Conservation (phyloP, 2,329 filamentous ascomycete genomes). For the Lachnellula subtilissima region DNA sequence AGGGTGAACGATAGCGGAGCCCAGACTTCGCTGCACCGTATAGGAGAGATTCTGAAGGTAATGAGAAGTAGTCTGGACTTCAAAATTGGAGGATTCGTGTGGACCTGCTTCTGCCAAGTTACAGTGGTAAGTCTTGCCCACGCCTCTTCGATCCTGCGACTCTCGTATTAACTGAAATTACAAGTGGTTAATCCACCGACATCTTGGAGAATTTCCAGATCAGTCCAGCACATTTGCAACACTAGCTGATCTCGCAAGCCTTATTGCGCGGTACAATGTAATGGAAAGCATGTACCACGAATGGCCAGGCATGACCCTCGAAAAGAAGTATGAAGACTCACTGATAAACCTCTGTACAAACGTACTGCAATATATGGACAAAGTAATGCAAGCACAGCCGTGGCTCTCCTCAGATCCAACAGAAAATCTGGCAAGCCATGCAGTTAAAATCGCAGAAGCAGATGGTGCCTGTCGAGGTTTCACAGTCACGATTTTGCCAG, state of each 20-base stretch:
- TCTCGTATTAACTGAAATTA: not conserved
- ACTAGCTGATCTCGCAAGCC: not conserved
- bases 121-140: not conserved
- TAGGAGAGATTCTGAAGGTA: not conserved
- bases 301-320: not conserved
- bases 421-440: not conserved
- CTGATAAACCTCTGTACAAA: not conserved
- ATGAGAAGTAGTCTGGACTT: not conserved
- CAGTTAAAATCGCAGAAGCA: not conserved
- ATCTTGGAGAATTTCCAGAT: not conserved
- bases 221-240: too few relatives aligned
- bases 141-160: not conserved
- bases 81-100: not conserved
- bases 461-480: not conserved
- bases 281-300: constrained; percentile 4
- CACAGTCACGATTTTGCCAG: not conserved
- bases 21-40: not conserved
- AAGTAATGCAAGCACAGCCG: not conserved
- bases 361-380: not conserved
- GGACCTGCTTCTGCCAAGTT: not conserved
- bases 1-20: not conserved
- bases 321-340: not conserved
- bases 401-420: not conserved
- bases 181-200: not conserved
- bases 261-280: constrained; percentile 3